Evolutionary conservation across 345 rosid genomes (phyloP), one percentile per base, ranked within the genome.

Genomic region (Citrus glauca): DNA sequence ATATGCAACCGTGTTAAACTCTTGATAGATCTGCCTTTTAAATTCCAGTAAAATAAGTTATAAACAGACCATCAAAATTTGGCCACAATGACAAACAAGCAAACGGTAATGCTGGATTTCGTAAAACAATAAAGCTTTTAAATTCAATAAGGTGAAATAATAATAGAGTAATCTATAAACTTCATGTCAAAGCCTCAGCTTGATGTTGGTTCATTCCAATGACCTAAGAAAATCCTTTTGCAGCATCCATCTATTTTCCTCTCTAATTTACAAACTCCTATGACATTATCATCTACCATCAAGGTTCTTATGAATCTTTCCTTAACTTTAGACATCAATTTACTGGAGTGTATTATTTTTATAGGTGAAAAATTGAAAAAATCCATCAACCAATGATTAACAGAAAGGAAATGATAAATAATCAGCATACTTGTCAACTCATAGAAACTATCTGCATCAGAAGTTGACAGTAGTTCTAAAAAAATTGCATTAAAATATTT

Each of bases 361-460:
- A 6, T 19, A 9, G 5, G 13, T 28, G 50, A 42, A 45, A 45
- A 45, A 3, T 45, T 45, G 53, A 25, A 27, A 11, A n/a, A 37
- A 19, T 4, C 32, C 25, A 20, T n/a, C 24, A 10, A 6, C 65
- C 11, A 7, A 42, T 65, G 38, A 45, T 25, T 14, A 57, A 82
- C 68, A 14, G 30, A 25, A 38, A 32, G 14, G 13, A 28, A n/a
- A 55, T 32, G 14, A 63, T 28, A 30, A 22, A 70, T 35, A 77
- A 71, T 61, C 25, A 42, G 68, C 72, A 79, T 61, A 69, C 72
- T 57, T 72, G 64, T 61, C 56, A 32, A 61, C 76, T 78, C 56
- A 48, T 19, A 35, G 63, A 40, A 68, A 72, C 73, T 61, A 75
- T 55, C 67, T 62, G 48, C 42, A 72, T 24, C 71, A 38, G 63